Evolutionary conservation across 164 flowering plant species (phyloP).

Genomic region (Annona cherimola): DNA sequence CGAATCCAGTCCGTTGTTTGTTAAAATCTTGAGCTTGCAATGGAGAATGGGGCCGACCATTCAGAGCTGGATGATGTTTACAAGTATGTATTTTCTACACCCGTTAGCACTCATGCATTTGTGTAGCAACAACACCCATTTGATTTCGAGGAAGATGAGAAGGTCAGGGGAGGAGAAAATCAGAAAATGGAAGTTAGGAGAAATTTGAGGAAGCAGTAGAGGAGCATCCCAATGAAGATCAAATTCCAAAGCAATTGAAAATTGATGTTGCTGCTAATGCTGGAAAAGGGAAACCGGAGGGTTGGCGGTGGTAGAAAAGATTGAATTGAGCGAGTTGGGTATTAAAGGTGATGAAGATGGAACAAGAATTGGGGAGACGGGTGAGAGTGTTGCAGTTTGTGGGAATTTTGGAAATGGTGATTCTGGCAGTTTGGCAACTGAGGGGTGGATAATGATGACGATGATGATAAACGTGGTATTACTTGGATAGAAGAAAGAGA

Average conservation of each 20-base stretch:
- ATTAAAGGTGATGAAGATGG: constrained; percentile 9
- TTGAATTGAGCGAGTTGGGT: constrained; percentile 8
- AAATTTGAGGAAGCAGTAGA: constrained; percentile 45
- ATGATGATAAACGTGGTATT: constrained; percentile 2
- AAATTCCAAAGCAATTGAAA: background rate
- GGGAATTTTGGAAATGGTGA: background rate
- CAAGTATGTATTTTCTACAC: constrained; percentile 38
- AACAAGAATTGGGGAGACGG: background rate
- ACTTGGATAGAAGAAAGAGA: background rate
- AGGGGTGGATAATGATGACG: constrained; percentile 17
- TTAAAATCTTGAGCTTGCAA: constrained; percentile 5
- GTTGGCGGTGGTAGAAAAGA: constrained; percentile 14
- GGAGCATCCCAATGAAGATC: constrained; percentile 17
- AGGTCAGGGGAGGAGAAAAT: constrained; percentile 9
- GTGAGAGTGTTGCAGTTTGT: background rate
- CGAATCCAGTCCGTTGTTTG: background rate
- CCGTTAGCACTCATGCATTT: constrained; percentile 3
- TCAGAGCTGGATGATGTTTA: constrained; percentile 47
- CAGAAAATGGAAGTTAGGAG: constrained; percentile 24
- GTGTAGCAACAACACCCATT: constrained; percentile 2
- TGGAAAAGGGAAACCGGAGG: constrained; percentile 8
- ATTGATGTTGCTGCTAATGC: background rate
- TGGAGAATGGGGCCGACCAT: constrained; percentile 43
- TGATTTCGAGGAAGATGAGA: constrained; percentile 12
- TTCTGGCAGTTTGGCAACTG: background rate